Evolutionary conservation across 2,329 filamentous ascomycete genomes (phyloP), one percentile per base, ranked within the genome.

Genomic region (Neofusicoccum parvum): DNA sequence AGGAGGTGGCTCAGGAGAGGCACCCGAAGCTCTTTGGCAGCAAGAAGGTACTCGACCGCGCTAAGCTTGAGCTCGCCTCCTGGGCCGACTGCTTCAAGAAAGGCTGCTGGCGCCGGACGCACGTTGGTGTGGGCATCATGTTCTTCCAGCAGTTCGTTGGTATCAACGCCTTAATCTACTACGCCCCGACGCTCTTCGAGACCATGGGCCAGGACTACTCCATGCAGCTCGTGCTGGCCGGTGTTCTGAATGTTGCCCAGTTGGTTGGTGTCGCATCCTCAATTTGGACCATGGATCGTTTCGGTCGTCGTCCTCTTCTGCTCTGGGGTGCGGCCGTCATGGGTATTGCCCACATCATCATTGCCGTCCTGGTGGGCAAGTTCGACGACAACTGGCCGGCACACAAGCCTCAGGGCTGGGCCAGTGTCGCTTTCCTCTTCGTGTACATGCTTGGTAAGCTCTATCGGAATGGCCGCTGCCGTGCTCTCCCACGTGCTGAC

Each of bases 371-470:
- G 17, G 83, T 87, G 3, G 85, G 83, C 2, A 76, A 81, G 12
- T 88, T 80, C 71, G 80, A 79, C 11, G 70, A 80, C 23, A 75
- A 83, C 66, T 87, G 85, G 85, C 72, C 80, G 0, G 72, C 77
- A 1, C 84, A 88, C 70, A 74, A 78, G 3, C 73, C 79, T 0
- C 80, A 83, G 66, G 86, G 86, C 7, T 87, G 85, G 85, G 76
- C 78, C 14, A 82, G 80, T n/a, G 83, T 88, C 0, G 83, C 84
- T 0, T 85, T 88, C 68, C 77, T 88, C n/a, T 80, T 89, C 54
- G 81, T 89, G 49, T 89, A 89, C 71, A 86, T 90, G 73, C 75
- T 89, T 23, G 64, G 64, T 65, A 62, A 51, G 64, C 20, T 36
- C 23, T 23, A 2, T 3, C n/a, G 17, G 5, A 9, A n/a, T n/a